phyloP scores from a whole-genome alignment of 495 filamentous ascomycete genomes.

The Patellaria atrata region DNA sequence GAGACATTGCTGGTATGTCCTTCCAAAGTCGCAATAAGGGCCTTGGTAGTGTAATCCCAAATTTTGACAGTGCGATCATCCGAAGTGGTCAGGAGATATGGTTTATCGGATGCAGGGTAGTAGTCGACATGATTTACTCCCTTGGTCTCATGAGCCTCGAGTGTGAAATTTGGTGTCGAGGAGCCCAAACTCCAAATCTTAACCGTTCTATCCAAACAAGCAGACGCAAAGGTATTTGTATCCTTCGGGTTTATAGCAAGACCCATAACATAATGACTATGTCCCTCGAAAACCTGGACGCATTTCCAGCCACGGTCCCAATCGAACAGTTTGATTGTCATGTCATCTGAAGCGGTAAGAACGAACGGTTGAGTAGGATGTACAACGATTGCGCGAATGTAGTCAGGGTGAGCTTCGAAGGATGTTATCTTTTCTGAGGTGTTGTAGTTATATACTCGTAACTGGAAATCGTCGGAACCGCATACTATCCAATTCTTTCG shows the following conservation, averaged over 20 bases:
- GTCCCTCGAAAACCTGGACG: constrained; percentile 95
- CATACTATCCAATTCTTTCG: constrained; percentile 99
- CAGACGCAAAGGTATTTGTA: constrained; percentile 94
- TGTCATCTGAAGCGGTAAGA: constrained; percentile 94
- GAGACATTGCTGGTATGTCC: constrained; percentile 98
- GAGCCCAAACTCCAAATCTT: constrained; percentile 98
- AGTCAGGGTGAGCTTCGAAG: constrained; percentile 97
- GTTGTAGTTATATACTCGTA: constrained; percentile 82
- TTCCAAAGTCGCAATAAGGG: constrained; percentile 88
- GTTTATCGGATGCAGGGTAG: constrained; percentile 92
- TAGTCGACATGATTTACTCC: constrained; percentile 97
- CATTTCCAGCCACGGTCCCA: constrained; percentile 99
- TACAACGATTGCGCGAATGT: constrained; percentile 95
- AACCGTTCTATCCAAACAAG: constrained; percentile 89
- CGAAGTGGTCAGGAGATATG: constrained; percentile 90
- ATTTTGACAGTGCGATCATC: constrained; percentile 65
- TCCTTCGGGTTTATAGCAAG: constrained; percentile 99
- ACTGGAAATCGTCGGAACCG: constrained; percentile 95
- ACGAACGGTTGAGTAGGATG: constrained; percentile 94
- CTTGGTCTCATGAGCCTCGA: constrained; percentile 96
- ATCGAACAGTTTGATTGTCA: constrained; percentile 99
- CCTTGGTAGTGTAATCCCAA: constrained; percentile 98
- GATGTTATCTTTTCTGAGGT: constrained; percentile 97
- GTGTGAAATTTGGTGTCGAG: constrained; percentile 76
- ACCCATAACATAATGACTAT: constrained; percentile 98